These are phyloP conservation scores for Grammothele lineata DNA, from an alignment of 768 basidiomycete species.

Conservation along the genomic window DNA sequence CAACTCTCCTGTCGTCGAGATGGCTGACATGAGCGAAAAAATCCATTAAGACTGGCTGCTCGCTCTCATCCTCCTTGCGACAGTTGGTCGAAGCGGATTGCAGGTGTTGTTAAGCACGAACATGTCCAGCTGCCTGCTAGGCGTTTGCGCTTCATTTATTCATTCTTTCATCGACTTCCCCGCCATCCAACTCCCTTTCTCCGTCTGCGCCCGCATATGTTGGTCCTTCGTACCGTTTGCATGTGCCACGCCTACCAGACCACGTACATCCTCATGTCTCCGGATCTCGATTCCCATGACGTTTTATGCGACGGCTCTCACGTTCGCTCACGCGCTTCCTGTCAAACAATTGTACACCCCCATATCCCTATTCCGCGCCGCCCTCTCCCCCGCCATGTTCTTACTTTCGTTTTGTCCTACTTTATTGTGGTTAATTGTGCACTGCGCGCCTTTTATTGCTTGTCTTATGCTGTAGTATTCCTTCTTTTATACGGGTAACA, in stretches of 20 bases:
- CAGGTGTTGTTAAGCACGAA: too few relatives aligned
- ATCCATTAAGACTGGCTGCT: constrained; percentile 7
- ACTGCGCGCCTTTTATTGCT: neutral
- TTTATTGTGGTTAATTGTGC: neutral
- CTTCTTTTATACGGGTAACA: neutral
- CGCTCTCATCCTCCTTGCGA: neutral
- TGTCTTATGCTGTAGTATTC: neutral
- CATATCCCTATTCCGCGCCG: constrained; percentile 9
- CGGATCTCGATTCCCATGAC: constrained; percentile 13
- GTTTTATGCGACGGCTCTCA: constrained; percentile 8
- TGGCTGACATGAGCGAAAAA: constrained; percentile 16
- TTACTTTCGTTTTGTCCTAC: neutral
- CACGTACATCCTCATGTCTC: constrained; percentile 1
- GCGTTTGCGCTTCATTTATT: constrained; percentile 15
- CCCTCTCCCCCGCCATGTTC: neutral
- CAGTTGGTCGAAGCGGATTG: too few relatives aligned
- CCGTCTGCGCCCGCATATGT: neutral
- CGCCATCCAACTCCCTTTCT: neutral
- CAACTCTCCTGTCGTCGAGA: constrained; percentile 11
- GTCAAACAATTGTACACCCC: constrained; percentile 11
- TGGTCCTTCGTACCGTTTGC: neutral
- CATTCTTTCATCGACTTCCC: neutral
- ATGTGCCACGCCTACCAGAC: too few relatives aligned
- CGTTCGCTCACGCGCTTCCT: constrained; percentile 9
- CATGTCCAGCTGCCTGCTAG: constrained; percentile 1